phyloP scores from a whole-genome alignment of 2,329 filamentous ascomycete genomes.

The Cadophora gregata region DNA sequence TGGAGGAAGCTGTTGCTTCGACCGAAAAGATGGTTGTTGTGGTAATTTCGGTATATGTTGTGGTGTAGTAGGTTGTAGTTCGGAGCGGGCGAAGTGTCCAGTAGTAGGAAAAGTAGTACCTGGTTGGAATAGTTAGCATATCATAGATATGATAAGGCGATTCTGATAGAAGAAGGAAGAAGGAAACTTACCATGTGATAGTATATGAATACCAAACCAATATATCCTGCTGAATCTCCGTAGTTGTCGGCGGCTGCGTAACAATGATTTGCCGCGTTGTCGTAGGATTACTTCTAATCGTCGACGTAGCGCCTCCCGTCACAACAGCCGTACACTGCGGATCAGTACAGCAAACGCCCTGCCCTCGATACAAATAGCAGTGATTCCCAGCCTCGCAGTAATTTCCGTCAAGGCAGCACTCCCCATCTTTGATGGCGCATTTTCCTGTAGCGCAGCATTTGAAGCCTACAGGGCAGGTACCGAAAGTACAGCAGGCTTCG shows the following conservation, averaged over 20 bases:
- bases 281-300: background rate
- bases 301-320: background rate
- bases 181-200: background rate
- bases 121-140: background rate
- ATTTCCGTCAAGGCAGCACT: background rate
- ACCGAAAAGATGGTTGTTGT: background rate
- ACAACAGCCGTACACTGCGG: background rate
- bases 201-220: background rate
- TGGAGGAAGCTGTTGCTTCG: background rate
- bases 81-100: background rate
- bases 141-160: background rate
- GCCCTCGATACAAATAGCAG: background rate
- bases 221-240: background rate
- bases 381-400: background rate
- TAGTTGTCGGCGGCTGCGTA: background rate
- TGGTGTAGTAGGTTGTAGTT: background rate
- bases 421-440: background rate
- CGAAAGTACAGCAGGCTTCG: background rate
- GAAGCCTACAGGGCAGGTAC: background rate
- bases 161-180: background rate
- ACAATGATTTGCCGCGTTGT: background rate
- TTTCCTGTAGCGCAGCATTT: background rate
- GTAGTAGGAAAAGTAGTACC: conserved; percentile 1
- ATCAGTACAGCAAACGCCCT: background rate
- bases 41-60: background rate